A percentile compares a stretch with the other conserved stretches of the same genome.
Evolutionary conservation across 225 moss, liverwort and hornwort genomes (phyloP).

Genomic region (Pseudoscleropodium purum): DNA sequence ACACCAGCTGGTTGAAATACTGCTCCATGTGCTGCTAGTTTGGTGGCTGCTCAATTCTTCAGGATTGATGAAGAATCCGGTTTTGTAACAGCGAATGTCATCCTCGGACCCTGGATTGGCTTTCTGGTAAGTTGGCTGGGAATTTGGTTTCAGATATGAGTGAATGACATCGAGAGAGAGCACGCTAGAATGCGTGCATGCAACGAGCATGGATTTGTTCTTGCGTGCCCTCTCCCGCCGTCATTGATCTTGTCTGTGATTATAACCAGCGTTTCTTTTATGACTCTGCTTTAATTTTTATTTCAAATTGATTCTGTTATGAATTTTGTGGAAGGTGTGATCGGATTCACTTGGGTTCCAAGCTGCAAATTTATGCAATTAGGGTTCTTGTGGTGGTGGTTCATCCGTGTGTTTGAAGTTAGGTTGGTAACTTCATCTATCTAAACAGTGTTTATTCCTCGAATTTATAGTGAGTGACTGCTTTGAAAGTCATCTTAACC

Average conservation of each 20-base stretch:
- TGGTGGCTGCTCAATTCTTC: background rate
- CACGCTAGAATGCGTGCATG: too few species aligned
- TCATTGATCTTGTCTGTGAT: background rate
- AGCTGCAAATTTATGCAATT: background rate
- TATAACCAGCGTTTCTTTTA: background rate
- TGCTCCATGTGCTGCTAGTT: background rate
- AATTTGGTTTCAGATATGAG: too few species aligned
- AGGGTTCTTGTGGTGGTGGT: background rate
- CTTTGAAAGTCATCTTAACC: background rate
- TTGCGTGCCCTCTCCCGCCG: too few species aligned
- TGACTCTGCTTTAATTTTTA: background rate
- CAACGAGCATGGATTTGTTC: too few species aligned
- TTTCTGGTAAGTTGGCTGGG: too few species aligned
- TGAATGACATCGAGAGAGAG: too few species aligned
- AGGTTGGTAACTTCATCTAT: background rate
- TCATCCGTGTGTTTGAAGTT: background rate
- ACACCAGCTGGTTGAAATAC: background rate
- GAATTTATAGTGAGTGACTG: background rate
- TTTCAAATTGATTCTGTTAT: background rate
- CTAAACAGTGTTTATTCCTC: background rate
- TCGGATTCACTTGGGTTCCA: background rate
- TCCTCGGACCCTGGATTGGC: too few species aligned
- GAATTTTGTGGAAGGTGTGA: background rate
- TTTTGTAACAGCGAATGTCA: too few species aligned
- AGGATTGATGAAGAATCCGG: too few species aligned